Evolutionary conservation across 2,329 filamentous ascomycete species (phyloP).

Genomic region (Incumbomyces lentus): DNA sequence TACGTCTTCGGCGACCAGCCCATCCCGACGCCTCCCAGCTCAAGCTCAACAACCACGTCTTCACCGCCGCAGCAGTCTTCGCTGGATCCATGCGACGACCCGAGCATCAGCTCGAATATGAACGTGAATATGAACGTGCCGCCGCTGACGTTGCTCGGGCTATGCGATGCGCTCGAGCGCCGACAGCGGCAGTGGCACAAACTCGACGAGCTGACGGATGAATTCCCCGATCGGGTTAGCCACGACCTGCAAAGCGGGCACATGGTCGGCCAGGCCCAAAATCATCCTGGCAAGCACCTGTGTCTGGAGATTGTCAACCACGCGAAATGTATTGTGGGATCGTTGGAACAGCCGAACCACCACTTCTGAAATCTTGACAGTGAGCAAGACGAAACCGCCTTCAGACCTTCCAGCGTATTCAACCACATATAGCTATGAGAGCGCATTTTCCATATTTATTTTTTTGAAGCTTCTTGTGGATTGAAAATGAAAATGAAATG

Average conservation of each 20-base stretch:
- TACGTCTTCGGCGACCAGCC: conserved; percentile 17
- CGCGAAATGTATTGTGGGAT: conserved; percentile 19
- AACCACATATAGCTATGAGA: too few species aligned
- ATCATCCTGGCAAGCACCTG: conserved; percentile 12
- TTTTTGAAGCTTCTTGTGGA: too few species aligned
- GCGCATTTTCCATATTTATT: too few species aligned
- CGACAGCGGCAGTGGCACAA: conserved; percentile 35
- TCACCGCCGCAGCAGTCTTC: too few species aligned
- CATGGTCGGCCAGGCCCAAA: conserved; percentile 10
- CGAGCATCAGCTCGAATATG: too few species aligned
- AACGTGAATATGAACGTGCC: not conserved
- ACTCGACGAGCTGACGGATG: conserved; percentile 9
- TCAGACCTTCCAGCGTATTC: too few species aligned
- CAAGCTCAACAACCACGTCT: not conserved
- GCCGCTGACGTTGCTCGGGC: conserved; percentile 23
- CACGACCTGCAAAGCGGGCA: conserved; percentile 12
- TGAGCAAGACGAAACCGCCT: too few species aligned
- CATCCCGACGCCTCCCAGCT: conserved; percentile 11
- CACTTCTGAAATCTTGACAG: too few species aligned
- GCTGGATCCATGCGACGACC: too few species aligned
- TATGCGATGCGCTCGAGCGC: conserved; percentile 32
- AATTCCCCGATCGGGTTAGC: conserved; percentile 9
- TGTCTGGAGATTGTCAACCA: conserved; percentile 22
- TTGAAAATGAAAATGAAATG: too few species aligned
- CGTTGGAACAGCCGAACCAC: conserved; percentile 13